Evolutionary conservation across 495 filamentous ascomycete species (phyloP).

Genomic region (Terfezia boudieri): DNA sequence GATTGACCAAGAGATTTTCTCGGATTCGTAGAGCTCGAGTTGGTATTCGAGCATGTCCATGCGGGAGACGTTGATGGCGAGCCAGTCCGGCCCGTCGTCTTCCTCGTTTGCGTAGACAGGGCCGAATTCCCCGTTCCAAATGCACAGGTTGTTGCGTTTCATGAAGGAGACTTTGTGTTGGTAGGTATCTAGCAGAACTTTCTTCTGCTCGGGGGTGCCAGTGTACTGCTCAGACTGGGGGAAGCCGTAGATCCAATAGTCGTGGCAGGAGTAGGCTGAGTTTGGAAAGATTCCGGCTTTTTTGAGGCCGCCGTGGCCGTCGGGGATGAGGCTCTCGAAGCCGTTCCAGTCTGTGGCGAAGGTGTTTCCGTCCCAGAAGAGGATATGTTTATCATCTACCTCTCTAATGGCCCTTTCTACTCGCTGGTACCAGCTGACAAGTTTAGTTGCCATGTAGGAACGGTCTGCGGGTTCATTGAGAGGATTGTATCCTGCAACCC

Average conservation of each 20-base stretch:
- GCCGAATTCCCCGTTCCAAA: conserved; percentile 50
- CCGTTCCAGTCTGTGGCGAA: conserved; percentile 28
- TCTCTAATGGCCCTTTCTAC: conserved; percentile 33
- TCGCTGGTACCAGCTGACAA: conserved; percentile 35
- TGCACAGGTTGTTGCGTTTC: conserved; percentile 28
- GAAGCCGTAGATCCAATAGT: conserved; percentile 33
- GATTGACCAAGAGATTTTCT: conserved; percentile 36
- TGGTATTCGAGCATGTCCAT: conserved; percentile 36
- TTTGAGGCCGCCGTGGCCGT: neutral
- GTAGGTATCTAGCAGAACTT: conserved; percentile 26
- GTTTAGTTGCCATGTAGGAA: conserved; percentile 23
- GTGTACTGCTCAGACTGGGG: conserved; percentile 26
- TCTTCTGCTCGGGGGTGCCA: conserved; percentile 32
- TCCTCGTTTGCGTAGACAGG: conserved; percentile 32
- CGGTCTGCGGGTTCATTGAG: conserved; percentile 44
- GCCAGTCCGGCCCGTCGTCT: conserved; percentile 20
- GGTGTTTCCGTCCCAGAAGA: conserved; percentile 44
- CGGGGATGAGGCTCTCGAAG: neutral
- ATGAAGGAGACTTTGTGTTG: conserved; percentile 37
- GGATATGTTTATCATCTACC: conserved; percentile 38
- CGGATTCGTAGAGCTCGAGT: conserved; percentile 33
- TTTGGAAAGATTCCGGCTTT: conserved; percentile 17
- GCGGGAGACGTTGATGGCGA: conserved; percentile 28
- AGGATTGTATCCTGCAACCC: conserved; percentile 43
- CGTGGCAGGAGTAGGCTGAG: conserved; percentile 38